Evolutionary conservation across 176 grass and related monocot species (phyloP).

Genomic region (Thinopyrum elongatum): DNA sequence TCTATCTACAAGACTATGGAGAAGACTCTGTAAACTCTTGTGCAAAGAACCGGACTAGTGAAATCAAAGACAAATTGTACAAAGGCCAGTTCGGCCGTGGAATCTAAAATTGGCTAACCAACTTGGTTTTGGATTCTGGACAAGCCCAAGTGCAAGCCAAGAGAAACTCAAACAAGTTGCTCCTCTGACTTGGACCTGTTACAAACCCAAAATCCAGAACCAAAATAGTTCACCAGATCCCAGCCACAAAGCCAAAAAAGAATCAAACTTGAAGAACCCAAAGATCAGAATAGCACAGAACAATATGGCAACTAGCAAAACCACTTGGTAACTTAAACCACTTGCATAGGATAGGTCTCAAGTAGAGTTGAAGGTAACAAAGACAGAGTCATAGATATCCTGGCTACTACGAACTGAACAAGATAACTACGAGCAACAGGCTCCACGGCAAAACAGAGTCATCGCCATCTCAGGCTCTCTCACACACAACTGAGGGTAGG

Average conservation of each 20-base stretch:
- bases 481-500: neutral
- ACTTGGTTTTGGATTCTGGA: neutral
- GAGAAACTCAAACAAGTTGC: neutral
- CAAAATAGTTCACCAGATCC: neutral
- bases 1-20: too few species aligned
- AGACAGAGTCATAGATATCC: slow-evolving; percentile 24
- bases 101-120: neutral
- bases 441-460: neutral
- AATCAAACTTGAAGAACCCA: neutral
- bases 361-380: slow-evolving; percentile 17
- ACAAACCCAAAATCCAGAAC: neutral
- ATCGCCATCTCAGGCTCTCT: neutral
- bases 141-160: neutral
- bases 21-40: too few species aligned
- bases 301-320: neutral
- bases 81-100: neutral
- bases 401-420: slow-evolving; percentile 19
- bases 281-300: slow-evolving; percentile 4
- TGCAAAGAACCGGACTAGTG: too few species aligned
- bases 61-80: neutral
- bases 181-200: neutral
- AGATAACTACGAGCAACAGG: neutral
- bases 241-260: neutral
- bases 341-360: slow-evolving; percentile 8
- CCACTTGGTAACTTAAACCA: neutral